A percentile compares a stretch with the other conserved stretches of the same genome.
phyloP scores from a whole-genome alignment of 108 stramenopile species.

The Chaetoceros muelleri region DNA sequence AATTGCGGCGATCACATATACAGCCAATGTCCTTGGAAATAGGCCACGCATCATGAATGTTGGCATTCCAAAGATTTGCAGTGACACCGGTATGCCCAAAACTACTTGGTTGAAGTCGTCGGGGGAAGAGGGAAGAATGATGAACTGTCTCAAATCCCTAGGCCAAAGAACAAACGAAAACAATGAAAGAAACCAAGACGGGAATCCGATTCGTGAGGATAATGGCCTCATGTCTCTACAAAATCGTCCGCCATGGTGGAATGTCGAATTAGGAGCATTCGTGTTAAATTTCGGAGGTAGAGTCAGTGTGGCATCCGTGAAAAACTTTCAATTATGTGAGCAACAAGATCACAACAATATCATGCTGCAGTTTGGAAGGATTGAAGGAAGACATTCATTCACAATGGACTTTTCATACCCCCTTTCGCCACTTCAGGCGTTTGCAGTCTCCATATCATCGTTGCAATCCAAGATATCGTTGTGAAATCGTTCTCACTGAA shows the following conservation, averaged over 20 bases:
- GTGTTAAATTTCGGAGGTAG: slow-evolving; percentile 85
- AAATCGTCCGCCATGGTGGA: slow-evolving; percentile 87
- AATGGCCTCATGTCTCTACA: slow-evolving; percentile 62
- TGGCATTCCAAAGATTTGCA: slow-evolving; percentile 60
- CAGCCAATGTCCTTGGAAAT: slow-evolving; percentile 76
- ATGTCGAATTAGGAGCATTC: slow-evolving; percentile 72
- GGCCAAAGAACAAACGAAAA: slow-evolving; percentile 26
- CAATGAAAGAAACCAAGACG: slow-evolving; percentile 4
- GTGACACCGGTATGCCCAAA: slow-evolving; percentile 26
- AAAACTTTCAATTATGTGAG: slow-evolving; percentile 84
- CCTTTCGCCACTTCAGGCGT: slow-evolving; percentile 77
- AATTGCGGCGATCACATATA: slow-evolving; percentile 71
- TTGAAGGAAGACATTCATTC: slow-evolving; percentile 75
- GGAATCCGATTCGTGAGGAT: slow-evolving; percentile 22
- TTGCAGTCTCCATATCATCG: slow-evolving; percentile 82
- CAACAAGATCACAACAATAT: slow-evolving; percentile 62
- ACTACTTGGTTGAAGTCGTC: slow-evolving; percentile 35
- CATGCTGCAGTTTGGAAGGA: slow-evolving; percentile 84
- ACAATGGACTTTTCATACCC: slow-evolving; percentile 87
- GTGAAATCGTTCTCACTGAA: slow-evolving; percentile 31
- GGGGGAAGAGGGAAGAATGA: slow-evolving; percentile 31
- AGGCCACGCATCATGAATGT: slow-evolving; percentile 85
- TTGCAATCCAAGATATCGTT: slow-evolving; percentile 82
- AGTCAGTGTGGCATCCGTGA: slow-evolving; percentile 80
- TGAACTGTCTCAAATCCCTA: slow-evolving; percentile 54